A percentile compares a stretch with the other conserved stretches of the same genome.
These are phyloP conservation scores for Botryotinia narcissicola DNA, from an alignment of 2,329 filamentous ascomycete genomes.

Conservation along the genomic window DNA sequence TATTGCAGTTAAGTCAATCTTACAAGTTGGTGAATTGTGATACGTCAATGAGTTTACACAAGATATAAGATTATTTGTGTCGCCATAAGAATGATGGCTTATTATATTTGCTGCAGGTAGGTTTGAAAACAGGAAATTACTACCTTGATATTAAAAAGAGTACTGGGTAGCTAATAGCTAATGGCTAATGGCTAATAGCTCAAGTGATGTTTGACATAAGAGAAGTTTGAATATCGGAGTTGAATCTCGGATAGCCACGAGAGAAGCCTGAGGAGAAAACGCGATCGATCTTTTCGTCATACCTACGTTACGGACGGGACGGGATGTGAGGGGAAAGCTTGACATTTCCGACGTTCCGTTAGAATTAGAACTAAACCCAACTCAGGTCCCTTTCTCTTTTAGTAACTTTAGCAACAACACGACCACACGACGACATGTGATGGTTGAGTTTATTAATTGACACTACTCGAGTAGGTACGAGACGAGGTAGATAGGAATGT, in stretches of 20 bases:
- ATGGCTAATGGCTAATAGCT: not conserved
- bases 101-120: not conserved
- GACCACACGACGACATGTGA: not conserved
- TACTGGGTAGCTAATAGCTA: not conserved
- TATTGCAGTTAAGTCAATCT: not conserved
- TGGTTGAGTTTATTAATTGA: not conserved
- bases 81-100: constrained; percentile 4
- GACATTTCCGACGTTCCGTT: constrained; percentile 9
- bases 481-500: not conserved
- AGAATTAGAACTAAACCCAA: not conserved
- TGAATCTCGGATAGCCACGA: constrained; percentile 2
- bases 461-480: not conserved
- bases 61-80: constrained; percentile 2
- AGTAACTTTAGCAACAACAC: not conserved
- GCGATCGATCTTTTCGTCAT: constrained; percentile 13
- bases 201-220: not conserved
- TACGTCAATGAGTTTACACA: not conserved
- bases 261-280: not conserved
- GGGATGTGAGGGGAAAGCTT: not conserved
- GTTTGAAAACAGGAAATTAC: not conserved
- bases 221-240: not conserved
- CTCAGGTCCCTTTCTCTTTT: not conserved
- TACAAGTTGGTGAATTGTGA: not conserved
- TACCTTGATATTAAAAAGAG: not conserved
- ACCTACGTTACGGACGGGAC: not conserved